Base-by-base conservation (phyloP, 805 yeast genomes). In the Wickerhamiella sergipiensis region DNA sequence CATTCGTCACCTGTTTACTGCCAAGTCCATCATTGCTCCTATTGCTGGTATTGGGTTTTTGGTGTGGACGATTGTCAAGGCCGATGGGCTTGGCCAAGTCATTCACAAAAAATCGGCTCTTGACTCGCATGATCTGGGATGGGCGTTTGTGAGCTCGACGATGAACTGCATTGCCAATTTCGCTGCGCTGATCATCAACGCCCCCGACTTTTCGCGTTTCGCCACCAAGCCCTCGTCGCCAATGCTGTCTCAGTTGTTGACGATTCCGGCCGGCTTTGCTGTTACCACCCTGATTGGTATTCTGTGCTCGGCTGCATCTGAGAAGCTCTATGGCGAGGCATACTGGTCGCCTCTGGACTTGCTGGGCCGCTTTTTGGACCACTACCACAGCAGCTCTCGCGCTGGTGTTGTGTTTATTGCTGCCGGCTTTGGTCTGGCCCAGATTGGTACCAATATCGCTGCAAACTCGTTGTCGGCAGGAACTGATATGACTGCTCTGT, bases 171-270 rank as follows among this genome's bases (percentile, higher is more conserved):
- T 87, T 55, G 85, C 94, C 24, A 87, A 86, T 67, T 87, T 87
- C 62, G 92, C 95, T 5, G 83, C 95, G n/a, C 74, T 87, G 60
- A 83, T 88, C 61, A 76, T 83, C 50, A 87, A 87, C 67, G 85
- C 92, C 15, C 94, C 95, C 1, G 96, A 87, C 71, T 87, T 87
- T 66, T 75, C 95, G 23, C 78, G 96, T 66, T 82, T 86, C 68
- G 83, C 95, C 9, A 69, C 77, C 19, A 40, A 43, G n/a, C 58
- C 60, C 6, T 73, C 81, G 3, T 50, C 50, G 3, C 52, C 56
- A 2, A 39, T 47, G 9, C 21, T 15, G 36, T 60, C 71, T 15
- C 87, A 81, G 64, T 59, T 61, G 6, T 60, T 83, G 40, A 72
- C 90, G 2, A 78, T 88, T 54, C 95, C 95, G 36, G 53, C 83